phyloP scores from a whole-genome alignment of 2,329 filamentous ascomycete genomes.

The Pezizomycotina sp. region DNA sequence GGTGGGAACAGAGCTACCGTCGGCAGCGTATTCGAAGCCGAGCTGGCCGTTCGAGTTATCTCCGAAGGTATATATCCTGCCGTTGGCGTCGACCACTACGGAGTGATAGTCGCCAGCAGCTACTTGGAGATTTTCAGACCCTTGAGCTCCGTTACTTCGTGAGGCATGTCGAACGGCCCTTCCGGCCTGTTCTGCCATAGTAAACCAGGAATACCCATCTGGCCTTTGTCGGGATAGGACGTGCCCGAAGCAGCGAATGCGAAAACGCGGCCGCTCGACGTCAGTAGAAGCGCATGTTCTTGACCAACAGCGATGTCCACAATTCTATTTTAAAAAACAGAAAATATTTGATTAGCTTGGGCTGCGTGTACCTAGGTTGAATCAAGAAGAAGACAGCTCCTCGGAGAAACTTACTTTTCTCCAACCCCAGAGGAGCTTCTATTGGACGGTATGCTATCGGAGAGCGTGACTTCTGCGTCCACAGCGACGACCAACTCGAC shows the following conservation, averaged over 20 bases:
- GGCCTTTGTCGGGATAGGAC: conserved; percentile 63
- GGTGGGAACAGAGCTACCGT: conserved; percentile 52
- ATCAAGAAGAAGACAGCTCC: neutral
- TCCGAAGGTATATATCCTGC: conserved; percentile 70
- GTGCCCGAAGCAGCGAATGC: conserved; percentile 67
- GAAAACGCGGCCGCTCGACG: conserved; percentile 70
- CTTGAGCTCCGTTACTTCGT: conserved; percentile 59
- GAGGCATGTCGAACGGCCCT: conserved; percentile 64
- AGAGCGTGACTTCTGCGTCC: conserved; percentile 36
- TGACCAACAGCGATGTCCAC: conserved; percentile 58
- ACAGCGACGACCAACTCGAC: conserved; percentile 58
- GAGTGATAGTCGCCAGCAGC: conserved; percentile 81
- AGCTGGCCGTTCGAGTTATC: conserved; percentile 87
- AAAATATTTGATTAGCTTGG: neutral
- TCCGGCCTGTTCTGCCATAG: conserved; percentile 61
- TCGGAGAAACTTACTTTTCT: conserved; percentile 18
- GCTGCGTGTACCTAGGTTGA: too few relatives aligned
- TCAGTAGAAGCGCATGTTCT: conserved; percentile 75
- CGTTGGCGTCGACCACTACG: conserved; percentile 56
- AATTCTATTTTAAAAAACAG: conserved; percentile 35
- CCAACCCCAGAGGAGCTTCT: conserved; percentile 44
- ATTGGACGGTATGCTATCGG: conserved; percentile 56
- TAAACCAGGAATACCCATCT: conserved; percentile 72
- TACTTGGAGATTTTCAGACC: conserved; percentile 51
- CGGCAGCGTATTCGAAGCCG: conserved; percentile 54